Percentiles rank a stretch among this genome's conserved stretches.
Evolutionary conservation across 1,139 yeast genomes (phyloP).

Genomic region (Debaryomycetaceae sp.): DNA sequence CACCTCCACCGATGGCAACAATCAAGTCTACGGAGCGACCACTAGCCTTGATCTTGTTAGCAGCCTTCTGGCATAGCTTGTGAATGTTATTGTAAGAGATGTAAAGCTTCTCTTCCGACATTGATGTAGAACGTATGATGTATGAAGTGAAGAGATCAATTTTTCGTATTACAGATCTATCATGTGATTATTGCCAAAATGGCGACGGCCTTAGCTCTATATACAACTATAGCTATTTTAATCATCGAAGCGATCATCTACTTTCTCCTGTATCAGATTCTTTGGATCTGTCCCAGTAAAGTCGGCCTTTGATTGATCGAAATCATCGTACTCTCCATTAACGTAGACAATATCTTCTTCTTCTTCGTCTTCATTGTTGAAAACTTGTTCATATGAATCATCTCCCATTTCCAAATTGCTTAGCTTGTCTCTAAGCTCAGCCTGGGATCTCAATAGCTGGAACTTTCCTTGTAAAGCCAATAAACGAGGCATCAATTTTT

Average conservation of each 20-base stretch:
- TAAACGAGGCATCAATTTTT: constrained; percentile 35
- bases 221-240: constrained; percentile 1
- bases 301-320: constrained; percentile 19
- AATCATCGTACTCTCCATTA: constrained; percentile 44
- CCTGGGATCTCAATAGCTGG: constrained; percentile 38
- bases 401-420: constrained; percentile 15
- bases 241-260: constrained; percentile 4
- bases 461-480: constrained; percentile 44
- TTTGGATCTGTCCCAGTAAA: constrained; percentile 6
- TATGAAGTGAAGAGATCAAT: not conserved
- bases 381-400: constrained; percentile 18
- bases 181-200: not conserved
- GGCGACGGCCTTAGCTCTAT: not conserved
- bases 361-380: constrained; percentile 8
- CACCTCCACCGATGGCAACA: constrained; percentile 69
- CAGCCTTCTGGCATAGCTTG: constrained; percentile 56
- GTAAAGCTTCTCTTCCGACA: constrained; percentile 39
- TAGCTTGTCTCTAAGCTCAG: constrained; percentile 29
- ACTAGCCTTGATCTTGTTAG: constrained; percentile 38
- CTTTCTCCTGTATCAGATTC: constrained; percentile 11
- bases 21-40: constrained; percentile 52
- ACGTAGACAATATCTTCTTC: constrained; percentile 28
- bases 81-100: constrained; percentile 63
- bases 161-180: not conserved
- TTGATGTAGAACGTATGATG: not conserved